These are phyloP conservation scores for Malassezia furfur DNA, from an alignment of 1,284 basidiomycete genomes.

Conservation along the genomic window DNA sequence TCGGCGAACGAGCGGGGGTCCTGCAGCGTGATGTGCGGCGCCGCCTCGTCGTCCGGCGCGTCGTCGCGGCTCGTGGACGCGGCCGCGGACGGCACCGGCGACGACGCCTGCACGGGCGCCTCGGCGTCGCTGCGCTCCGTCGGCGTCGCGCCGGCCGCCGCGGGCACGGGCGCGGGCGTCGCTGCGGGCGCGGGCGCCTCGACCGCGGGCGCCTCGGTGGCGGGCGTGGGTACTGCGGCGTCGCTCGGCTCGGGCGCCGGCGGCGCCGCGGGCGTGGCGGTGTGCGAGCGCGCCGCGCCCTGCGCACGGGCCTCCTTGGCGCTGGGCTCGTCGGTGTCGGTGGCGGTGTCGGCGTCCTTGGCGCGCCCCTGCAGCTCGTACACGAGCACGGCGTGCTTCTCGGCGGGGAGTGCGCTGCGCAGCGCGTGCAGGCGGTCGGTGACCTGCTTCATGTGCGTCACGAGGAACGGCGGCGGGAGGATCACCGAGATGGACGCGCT, in stretches of 20 bases:
- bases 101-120: not conserved
- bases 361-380: not conserved
- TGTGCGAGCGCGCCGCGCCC: not conserved
- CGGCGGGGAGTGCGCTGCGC: not conserved
- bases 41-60: not conserved
- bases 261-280: too few relatives aligned
- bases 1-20: not conserved
- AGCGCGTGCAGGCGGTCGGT: constrained; percentile 28
- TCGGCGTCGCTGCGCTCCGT: too few relatives aligned
- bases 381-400: not conserved
- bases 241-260: too few relatives aligned
- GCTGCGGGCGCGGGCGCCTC: not conserved
- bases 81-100: not conserved
- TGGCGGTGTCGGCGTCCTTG: too few relatives aligned
- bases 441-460: constrained; percentile 28
- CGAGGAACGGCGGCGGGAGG: constrained; percentile 28
- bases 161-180: too few relatives aligned
- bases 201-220: not conserved
- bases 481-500: constrained; percentile 32
- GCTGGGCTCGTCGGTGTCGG: too few relatives aligned
- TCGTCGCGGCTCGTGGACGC: not conserved
- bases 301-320: not conserved
- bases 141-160: too few relatives aligned
- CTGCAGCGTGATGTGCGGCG: not conserved
- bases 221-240: too few relatives aligned